Base-by-base conservation (phyloP, 306 rosid genomes). In the Crataegus laevigata region DNA sequence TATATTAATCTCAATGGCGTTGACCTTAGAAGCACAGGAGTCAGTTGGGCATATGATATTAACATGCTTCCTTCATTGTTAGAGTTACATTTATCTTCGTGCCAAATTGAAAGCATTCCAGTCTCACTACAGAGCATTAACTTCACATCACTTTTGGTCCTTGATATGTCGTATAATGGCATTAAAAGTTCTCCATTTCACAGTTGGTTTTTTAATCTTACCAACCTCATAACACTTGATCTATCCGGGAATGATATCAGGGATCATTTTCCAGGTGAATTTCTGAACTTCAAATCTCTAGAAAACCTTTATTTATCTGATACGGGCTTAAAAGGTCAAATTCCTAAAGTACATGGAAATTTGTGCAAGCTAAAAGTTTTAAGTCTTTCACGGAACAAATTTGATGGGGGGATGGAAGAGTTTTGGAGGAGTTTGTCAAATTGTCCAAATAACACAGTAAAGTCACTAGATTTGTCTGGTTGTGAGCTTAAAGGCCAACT, bases 161-260 rank as follows among this genome's bases (percentile, higher is more conserved):
- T 72, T 14, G 36, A 32, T 32, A 32, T 32, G 36, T 32, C 36
- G 1, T 1, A 5, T 32, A 32, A 32, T 32, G 36, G 36, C 36
- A 32, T 32, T 32, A 32, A 6, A 5, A 32, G 36, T 85, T 84
- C 1, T 71, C 75, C 36, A 32, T 32, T 32, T 32, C 36, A 7
- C 36, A 6, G 36, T 6, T 32, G 36, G 36, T 32, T 32, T 32
- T 1, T 32, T 32, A 32, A 32, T 32, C 36, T 32, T 32, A 32
- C 36, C 36, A 32, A 32, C 36, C 36, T 32, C 36, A 6, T 81
- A 87, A 87, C 83, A 88, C 34, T 75, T 75, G 87, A 32, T 32
- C 36, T 32, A 32, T 32, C 36, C 7, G 7, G 36, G 36, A 32
- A 32, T 32, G 36, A 32, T 32, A 5, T 32, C 36, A 6, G 36